Evolutionary conservation across 176 grass and related monocot species (phyloP).

Genomic region (Urochloa ruziziensis): DNA sequence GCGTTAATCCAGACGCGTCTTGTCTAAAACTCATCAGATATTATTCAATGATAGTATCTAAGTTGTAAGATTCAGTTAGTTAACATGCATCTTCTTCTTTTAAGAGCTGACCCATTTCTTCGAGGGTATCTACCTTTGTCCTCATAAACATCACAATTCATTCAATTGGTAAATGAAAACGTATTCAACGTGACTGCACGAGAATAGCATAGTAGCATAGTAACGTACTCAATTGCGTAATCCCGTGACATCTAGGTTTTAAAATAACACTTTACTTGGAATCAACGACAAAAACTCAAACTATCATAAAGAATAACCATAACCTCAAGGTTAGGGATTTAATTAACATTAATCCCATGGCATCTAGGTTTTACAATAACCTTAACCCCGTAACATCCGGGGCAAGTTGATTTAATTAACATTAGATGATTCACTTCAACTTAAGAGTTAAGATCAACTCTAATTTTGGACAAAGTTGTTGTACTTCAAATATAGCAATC

Average conservation of each 20-base stretch:
- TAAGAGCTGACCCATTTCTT: neutral
- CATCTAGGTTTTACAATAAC: no score
- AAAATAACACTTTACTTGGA: neutral
- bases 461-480: neutral
- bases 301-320: neutral
- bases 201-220: neutral
- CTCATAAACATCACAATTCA: neutral
- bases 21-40: neutral
- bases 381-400: no score
- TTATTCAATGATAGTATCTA: neutral
- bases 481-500: neutral
- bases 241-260: neutral
- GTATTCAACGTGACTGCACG: neutral
- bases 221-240: neutral
- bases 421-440: neutral
- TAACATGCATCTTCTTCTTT: neutral
- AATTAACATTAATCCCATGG: no score
- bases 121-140: neutral
- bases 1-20: neutral
- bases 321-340: no score
- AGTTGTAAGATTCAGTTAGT: neutral
- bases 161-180: neutral
- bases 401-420: no score
- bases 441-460: neutral
- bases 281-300: neutral